Base-by-base conservation (phyloP, 169 alveolate species). In the Plasmodium chabaudi region DNA sequence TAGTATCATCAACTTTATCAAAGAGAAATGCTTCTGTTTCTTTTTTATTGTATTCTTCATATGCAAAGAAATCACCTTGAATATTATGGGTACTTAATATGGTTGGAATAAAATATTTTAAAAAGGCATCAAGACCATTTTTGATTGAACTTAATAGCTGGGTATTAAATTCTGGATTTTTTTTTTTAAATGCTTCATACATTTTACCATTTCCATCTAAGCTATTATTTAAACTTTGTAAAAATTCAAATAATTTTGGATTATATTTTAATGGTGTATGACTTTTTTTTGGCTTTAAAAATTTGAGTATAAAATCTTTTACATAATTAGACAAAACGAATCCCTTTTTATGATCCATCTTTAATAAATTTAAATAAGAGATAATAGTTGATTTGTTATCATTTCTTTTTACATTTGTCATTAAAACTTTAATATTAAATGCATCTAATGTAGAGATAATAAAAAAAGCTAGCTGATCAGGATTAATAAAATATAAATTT, bases 151-250 rank as follows among this genome's bases (percentile, higher is more conserved):
- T 5, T 2, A 56, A 9, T 13, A 82, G 17, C 12, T 25, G 34
- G 2, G 51, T 51, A 10, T 57, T 9, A 39, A 68, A 55, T 19
- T 65, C 55, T 0, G 47, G 1, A 17, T 53, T 55, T n/a, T 82
- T 72, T 10, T 68, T 67, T 55, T 67, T 82, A 67, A 82, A 82
- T 5, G 13, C 2, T 55, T 82, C 65, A 27, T 82, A 82, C 15
- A 55, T 12, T 12, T 7, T 9, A 0, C 12, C 4, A 67, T 67
- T 46, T 13, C 84, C 90, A 49, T 82, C 82, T 17, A 82, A 10
- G 23, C 84, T 55, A 1, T 67, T 56, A 25, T 60, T 70, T 6
- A 82, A 19, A 0, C 59, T 39, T 61, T 39, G n/a, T 9, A 82
- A 46, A 17, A 82, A 67, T 21, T 82, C 84, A 6, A 42, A 59